Percentiles rank a stretch among this genome's conserved stretches.
Conservation (phyloP, 805 yeast genomes). For the Lachancea quebecensis region DNA sequence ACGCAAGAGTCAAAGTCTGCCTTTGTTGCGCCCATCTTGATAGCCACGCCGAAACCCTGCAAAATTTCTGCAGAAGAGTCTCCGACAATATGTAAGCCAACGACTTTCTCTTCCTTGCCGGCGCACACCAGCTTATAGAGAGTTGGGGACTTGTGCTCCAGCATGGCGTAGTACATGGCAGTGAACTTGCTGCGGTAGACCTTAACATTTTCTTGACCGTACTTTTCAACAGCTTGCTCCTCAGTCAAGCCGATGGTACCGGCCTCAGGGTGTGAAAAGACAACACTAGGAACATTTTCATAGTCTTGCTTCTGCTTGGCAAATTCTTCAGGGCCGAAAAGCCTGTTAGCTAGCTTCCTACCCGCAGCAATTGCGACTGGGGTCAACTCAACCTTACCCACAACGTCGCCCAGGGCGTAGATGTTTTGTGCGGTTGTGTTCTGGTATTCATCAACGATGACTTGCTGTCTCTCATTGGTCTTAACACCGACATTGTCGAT, state of each 20-base stretch:
- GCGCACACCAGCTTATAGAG: constrained; percentile 74
- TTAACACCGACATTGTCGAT: constrained; percentile 71
- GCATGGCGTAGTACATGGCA: constrained; percentile 89
- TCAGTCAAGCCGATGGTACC: constrained; percentile 89
- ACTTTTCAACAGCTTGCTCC: constrained; percentile 66
- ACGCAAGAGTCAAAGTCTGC: constrained; percentile 91
- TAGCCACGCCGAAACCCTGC: constrained; percentile 97
- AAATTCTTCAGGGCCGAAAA: constrained; percentile 74
- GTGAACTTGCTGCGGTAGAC: constrained; percentile 77
- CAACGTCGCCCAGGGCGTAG: constrained; percentile 89
- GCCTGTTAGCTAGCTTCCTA: constrained; percentile 82
- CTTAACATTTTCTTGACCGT: constrained; percentile 74
- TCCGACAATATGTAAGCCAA: constrained; percentile 92
- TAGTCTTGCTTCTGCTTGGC: constrained; percentile 78
- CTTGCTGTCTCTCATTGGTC: constrained; percentile 50
- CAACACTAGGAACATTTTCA: constrained; percentile 83
- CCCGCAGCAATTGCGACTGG: constrained; percentile 99
- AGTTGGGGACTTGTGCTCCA: constrained; percentile 75
- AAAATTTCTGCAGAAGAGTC: constrained; percentile 85
- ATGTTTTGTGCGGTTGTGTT: constrained; percentile 64
- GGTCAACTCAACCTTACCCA: constrained; percentile 87
- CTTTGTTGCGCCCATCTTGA: constrained; percentile 99
- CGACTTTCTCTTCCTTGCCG: constrained; percentile 84
- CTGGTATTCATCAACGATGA: constrained; percentile 84
- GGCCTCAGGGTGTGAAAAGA: constrained; percentile 97